Conservation (phyloP, 352 stramenopile species). For the Phytopythium delawarense region DNA sequence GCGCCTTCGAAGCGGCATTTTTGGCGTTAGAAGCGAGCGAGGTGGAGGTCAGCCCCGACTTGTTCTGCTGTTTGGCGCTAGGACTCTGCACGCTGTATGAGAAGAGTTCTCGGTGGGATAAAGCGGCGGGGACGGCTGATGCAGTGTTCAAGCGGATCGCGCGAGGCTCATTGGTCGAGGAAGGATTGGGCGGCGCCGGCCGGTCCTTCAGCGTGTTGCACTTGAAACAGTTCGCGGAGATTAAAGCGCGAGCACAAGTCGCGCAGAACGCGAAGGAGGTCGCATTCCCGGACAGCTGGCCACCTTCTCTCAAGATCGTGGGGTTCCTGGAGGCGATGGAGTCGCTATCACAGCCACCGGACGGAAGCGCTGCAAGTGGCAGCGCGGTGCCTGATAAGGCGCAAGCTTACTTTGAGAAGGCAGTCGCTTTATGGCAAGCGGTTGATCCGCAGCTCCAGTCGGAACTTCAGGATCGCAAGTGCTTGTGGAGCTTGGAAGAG, state of each 20-base stretch:
- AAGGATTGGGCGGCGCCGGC: background rate
- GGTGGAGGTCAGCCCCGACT: constrained; percentile 25
- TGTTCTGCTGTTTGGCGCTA: constrained; percentile 45
- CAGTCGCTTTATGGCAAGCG: constrained; percentile 41
- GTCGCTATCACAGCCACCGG: constrained; percentile 14
- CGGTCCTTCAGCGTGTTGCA: constrained; percentile 19
- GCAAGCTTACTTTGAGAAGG: constrained; percentile 52
- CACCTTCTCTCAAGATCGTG: constrained; percentile 36
- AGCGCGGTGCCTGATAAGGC: constrained; percentile 41
- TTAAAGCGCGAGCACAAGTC: constrained; percentile 61
- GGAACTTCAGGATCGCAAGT: constrained; percentile 16
- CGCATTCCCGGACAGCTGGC: constrained; percentile 28
- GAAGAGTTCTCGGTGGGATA: constrained; percentile 40
- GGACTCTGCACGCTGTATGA: constrained; percentile 53
- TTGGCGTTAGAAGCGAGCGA: constrained; percentile 33
- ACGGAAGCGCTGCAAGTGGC: constrained; percentile 15
- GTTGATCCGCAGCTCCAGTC: constrained; percentile 29
- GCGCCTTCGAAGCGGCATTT: constrained; percentile 56
- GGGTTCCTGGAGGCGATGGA: constrained; percentile 58
- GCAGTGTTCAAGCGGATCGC: constrained; percentile 52
- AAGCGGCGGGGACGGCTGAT: constrained; percentile 43
- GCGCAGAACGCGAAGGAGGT: constrained; percentile 72
- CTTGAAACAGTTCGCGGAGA: constrained; percentile 60
- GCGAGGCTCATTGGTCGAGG: background rate
- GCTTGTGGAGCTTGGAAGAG: constrained; percentile 33